phyloP scores from a whole-genome alignment of 768 basidiomycete genomes.

The Cyclocybe cylindracea region DNA sequence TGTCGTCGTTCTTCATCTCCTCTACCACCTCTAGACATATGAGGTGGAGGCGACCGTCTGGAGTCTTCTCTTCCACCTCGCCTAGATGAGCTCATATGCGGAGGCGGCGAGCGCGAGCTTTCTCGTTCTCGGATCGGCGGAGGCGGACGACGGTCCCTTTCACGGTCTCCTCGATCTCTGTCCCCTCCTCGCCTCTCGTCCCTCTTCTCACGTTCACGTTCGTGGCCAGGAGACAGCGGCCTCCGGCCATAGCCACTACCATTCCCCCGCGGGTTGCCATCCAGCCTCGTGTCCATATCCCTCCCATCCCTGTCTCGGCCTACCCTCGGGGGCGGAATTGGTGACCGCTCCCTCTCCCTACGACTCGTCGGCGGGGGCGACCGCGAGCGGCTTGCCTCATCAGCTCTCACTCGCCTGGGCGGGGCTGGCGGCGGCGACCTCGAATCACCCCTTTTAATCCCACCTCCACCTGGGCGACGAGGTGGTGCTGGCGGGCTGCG shows the following conservation, averaged over 20 bases:
- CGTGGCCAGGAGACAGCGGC: conserved; percentile 4
- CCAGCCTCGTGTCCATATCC: conserved; percentile 15
- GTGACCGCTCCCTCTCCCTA: conserved; percentile 12
- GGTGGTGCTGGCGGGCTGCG: too few species aligned
- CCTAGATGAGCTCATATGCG: conserved; percentile 18
- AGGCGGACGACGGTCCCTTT: conserved; percentile 8
- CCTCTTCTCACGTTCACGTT: conserved; percentile 3
- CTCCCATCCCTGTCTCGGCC: conserved; percentile 12
- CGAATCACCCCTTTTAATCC: conserved; percentile 7
- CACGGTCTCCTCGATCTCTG: too few species aligned
- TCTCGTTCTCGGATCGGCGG: conserved; percentile 6
- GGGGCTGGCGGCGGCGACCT: conserved; percentile 17
- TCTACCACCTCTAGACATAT: conserved; percentile 8
- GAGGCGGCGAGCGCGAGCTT: conserved; percentile 24
- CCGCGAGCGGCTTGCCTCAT: too few species aligned
- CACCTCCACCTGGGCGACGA: conserved; percentile 15
- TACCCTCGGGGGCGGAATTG: conserved; percentile 8
- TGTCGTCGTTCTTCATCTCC: conserved; percentile 7
- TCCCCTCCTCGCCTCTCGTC: too few species aligned
- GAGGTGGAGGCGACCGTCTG: conserved; percentile 19
- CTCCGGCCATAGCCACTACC: conserved; percentile 5
- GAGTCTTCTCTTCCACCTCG: conserved; percentile 6
- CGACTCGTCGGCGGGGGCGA: too few species aligned
- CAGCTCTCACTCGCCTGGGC: conserved; percentile 12
- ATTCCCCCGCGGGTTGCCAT: conserved; percentile 5